Conservation (phyloP, 495 filamentous ascomycete genomes). For the Neurospora sp. region DNA sequence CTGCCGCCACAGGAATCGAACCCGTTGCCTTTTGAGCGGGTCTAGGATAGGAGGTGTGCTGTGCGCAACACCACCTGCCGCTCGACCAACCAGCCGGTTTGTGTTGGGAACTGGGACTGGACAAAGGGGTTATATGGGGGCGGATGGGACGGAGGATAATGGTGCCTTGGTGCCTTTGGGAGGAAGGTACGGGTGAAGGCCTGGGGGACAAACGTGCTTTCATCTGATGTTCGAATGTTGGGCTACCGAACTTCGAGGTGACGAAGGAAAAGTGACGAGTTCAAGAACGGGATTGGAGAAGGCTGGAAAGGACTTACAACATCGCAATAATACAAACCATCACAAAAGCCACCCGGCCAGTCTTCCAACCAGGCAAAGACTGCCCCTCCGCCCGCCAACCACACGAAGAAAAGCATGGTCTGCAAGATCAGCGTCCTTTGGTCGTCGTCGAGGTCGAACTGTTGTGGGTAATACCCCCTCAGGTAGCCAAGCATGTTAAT, state of each 20-base stretch:
- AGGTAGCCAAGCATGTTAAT: conserved; percentile 74
- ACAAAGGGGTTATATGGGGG: neutral
- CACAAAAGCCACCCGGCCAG: conserved; percentile 40
- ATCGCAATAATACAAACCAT: conserved; percentile 64
- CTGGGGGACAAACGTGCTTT: neutral
- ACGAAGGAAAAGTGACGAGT: neutral
- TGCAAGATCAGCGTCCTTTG: conserved; percentile 73
- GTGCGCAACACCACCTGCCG: neutral
- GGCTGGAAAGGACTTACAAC: conserved; percentile 24
- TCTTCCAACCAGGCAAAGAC: conserved; percentile 52
- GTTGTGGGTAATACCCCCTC: conserved; percentile 65
- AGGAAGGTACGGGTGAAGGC: neutral
- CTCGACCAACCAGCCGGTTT: neutral
- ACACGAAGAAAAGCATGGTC: conserved; percentile 63
- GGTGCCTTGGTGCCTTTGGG: neutral
- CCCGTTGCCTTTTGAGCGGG: neutral
- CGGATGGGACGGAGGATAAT: neutral
- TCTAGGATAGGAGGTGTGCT: neutral
- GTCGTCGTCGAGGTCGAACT: conserved; percentile 62
- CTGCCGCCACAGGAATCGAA: neutral
- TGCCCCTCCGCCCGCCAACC: conserved; percentile 56
- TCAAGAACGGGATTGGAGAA: neutral
- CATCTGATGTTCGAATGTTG: neutral
- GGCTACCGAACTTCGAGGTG: neutral
- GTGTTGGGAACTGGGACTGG: neutral